Conservation (phyloP, 306 rosid species). For the Medicago arabica region DNA sequence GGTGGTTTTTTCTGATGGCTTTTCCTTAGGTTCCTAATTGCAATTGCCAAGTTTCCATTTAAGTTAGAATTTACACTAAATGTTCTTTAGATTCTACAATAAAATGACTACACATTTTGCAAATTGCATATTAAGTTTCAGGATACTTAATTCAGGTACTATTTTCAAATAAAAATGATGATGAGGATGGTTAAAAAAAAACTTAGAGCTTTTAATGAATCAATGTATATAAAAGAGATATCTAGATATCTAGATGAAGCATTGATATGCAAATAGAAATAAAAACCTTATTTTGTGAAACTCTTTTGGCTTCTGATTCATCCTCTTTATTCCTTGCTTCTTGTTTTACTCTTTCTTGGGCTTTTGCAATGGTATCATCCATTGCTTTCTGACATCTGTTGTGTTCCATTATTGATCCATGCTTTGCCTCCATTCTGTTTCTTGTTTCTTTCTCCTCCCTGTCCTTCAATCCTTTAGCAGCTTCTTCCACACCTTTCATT, state of each 20-base stretch:
- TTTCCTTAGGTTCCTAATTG: constrained; percentile 24
- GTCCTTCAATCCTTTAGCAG: neutral
- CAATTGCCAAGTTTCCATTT: neutral
- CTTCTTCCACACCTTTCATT: neutral
- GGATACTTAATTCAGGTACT: too few relatives aligned
- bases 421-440: constrained; percentile 10
- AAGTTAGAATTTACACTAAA: neutral
- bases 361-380: constrained; percentile 53
- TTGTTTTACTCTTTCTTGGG: constrained; percentile 57
- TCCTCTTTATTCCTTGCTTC: constrained; percentile 55
- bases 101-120: constrained; percentile 7
- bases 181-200: neutral
- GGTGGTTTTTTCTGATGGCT: constrained; percentile 16
- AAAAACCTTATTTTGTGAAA: constrained; percentile 39
- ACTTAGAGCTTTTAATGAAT: neutral
- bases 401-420: constrained; percentile 5
- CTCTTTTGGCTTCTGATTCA: constrained; percentile 46
- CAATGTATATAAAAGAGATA: neutral
- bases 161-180: too few relatives aligned
- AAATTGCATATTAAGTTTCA: neutral
- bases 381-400: constrained; percentile 43
- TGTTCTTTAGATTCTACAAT: neutral
- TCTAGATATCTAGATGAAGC: neutral
- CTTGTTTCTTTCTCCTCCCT: neutral
- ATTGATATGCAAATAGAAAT: neutral